These are phyloP conservation scores for Solanum hybrid DNA, from an alignment of 305 asterid species.

Conservation along the genomic window DNA sequence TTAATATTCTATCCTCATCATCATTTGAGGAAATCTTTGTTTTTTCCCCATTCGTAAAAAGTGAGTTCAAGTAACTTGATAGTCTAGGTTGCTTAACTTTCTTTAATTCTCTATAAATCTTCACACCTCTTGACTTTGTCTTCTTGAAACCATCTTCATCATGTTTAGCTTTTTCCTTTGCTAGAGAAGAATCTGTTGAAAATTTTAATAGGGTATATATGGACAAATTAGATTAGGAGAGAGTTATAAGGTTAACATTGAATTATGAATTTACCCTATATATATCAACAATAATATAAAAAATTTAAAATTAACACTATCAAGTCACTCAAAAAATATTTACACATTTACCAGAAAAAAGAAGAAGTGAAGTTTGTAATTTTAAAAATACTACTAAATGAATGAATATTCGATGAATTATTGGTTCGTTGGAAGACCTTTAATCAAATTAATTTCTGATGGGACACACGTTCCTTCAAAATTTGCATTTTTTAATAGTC, in stretches of 20 bases:
- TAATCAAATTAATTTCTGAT: background rate
- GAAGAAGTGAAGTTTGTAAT: background rate
- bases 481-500: background rate
- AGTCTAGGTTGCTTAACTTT: constrained; percentile 76
- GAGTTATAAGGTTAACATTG: background rate
- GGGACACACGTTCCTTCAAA: background rate
- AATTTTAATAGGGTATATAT: background rate
- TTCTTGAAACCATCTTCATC: constrained; percentile 3
- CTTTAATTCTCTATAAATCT: constrained; percentile 37
- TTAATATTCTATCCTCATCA: background rate
- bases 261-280: background rate
- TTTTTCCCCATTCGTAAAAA: constrained; percentile 43
- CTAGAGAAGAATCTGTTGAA: background rate
- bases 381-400: background rate
- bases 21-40: constrained; percentile 12
- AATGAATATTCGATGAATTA: background rate
- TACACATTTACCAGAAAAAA: background rate
- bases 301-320: background rate
- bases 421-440: background rate
- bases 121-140: constrained; percentile 27
- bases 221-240: background rate
- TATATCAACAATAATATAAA: background rate
- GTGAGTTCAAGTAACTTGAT: constrained; percentile 57
- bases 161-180: background rate
- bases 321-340: background rate